Percentiles rank a stretch among this genome's conserved stretches.
These are phyloP conservation scores for Neurospora sp. DNA, from an alignment of 495 filamentous ascomycete species.

Conservation along the genomic window DNA sequence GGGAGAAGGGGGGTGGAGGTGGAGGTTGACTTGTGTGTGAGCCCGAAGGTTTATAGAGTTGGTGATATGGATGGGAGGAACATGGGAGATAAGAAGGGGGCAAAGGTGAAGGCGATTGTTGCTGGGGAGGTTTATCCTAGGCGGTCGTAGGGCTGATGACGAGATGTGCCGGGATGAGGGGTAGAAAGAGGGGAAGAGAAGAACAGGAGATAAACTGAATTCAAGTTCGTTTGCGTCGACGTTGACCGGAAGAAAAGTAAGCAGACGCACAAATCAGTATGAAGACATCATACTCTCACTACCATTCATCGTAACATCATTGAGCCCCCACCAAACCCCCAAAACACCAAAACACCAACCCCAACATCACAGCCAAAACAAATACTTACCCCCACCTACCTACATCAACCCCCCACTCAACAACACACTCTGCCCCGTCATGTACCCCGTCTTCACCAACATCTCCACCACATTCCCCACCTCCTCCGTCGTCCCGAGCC, in stretches of 20 bases:
- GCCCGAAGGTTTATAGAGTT: slow-evolving; percentile 13
- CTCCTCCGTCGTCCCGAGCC: slow-evolving; percentile 57
- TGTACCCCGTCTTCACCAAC: slow-evolving; percentile 58
- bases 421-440: slow-evolving; percentile 54
- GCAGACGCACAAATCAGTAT: not conserved
- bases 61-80: slow-evolving; percentile 14
- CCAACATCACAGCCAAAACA: not conserved
- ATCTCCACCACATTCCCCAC: slow-evolving; percentile 58
- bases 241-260: not conserved
- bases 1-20: not conserved
- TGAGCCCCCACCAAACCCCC: not conserved
- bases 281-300: not conserved
- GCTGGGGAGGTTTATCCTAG: slow-evolving; percentile 17
- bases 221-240: not conserved
- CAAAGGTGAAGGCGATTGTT: slow-evolving; percentile 6
- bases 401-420: slow-evolving; percentile 46
- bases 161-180: not conserved
- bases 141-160: not conserved
- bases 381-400: not conserved
- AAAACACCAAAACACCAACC: not conserved
- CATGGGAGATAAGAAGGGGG: slow-evolving; percentile 1
- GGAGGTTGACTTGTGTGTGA: slow-evolving; percentile 14
- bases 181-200: not conserved
- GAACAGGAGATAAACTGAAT: not conserved
- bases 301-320: not conserved